A percentile compares a stretch with the other conserved stretches of the same genome.
phyloP scores from a whole-genome alignment of 768 basidiomycete species.

The Galerina marginata region DNA sequence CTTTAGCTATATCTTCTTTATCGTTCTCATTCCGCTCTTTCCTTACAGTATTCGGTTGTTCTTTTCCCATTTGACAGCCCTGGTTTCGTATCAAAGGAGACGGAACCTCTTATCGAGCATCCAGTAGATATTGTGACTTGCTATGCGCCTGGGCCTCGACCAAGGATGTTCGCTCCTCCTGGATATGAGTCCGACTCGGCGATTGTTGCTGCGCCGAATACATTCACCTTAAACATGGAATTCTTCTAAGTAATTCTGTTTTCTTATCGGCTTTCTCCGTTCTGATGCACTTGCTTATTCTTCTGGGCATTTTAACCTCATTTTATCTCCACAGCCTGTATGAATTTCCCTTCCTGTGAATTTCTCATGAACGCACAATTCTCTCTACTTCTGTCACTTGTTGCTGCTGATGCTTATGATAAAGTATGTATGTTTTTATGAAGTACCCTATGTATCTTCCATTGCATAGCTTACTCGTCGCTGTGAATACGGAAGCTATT shows the following conservation, averaged over 20 bases:
- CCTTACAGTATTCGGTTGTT: conserved; percentile 17
- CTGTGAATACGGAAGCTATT: too few relatives aligned
- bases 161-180: conserved; percentile 36
- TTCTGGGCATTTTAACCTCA: neutral
- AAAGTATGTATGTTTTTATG: too few relatives aligned
- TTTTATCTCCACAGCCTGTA: neutral
- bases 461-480: too few relatives aligned
- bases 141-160: conserved; percentile 34
- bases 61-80: conserved; percentile 42
- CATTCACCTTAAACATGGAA: neutral
- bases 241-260: neutral
- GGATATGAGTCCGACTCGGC: conserved; percentile 26
- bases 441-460: too few relatives aligned
- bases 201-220: neutral
- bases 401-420: too few relatives aligned
- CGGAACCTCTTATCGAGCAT: conserved; percentile 31
- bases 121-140: conserved; percentile 42
- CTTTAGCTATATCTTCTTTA: neutral
- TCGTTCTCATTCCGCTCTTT: neutral
- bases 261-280: neutral
- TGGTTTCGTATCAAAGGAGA: conserved; percentile 31
- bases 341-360: too few relatives aligned
- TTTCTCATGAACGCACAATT: too few relatives aligned
- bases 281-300: neutral
- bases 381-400: too few relatives aligned